phyloP scores from a whole-genome alignment of 2,329 filamentous ascomycete genomes.

The Calcarisporium arbuscula region DNA sequence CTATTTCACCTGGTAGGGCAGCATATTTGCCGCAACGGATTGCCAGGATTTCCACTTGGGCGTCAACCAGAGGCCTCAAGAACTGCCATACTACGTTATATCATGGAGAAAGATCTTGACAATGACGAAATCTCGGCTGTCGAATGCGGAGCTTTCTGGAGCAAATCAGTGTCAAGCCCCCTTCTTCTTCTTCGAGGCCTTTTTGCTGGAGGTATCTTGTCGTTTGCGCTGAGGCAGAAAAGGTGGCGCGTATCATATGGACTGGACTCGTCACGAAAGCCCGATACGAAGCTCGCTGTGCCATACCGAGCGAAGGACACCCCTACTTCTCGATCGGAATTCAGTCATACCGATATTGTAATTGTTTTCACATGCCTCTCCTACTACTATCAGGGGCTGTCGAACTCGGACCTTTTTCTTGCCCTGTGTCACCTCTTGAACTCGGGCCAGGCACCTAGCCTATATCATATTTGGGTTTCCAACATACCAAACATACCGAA shows the following conservation, averaged over 20 bases:
- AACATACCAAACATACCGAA: constrained; percentile 22
- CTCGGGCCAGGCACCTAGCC: constrained; percentile 41
- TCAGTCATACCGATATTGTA: constrained; percentile 51
- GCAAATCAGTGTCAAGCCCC: constrained; percentile 25
- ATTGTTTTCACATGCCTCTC: constrained; percentile 47
- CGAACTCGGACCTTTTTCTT: constrained; percentile 38
- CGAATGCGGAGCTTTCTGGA: constrained; percentile 31
- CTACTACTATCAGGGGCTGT: constrained; percentile 49
- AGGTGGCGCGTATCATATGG: constrained; percentile 60
- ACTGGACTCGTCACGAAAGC: constrained; percentile 33
- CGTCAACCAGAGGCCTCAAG: constrained; percentile 21
- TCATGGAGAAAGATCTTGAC: constrained; percentile 26
- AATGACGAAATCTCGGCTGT: constrained; percentile 22
- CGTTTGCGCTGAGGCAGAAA: constrained; percentile 46
- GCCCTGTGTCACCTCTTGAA: constrained; percentile 39
- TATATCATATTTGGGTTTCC: constrained; percentile 42
- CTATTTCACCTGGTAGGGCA: constrained; percentile 27
- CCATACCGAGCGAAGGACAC: constrained; percentile 53
- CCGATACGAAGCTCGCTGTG: constrained; percentile 42
- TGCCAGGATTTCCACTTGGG: constrained; percentile 31
- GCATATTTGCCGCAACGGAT: constrained; percentile 35
- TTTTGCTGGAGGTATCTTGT: constrained; percentile 45
- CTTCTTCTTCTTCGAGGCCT: constrained; percentile 44
- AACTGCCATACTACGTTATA: constrained; percentile 31
- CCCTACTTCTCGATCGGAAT: constrained; percentile 47